Evolutionary conservation across 441 rosid genomes (phyloP), one percentile per base, ranked within the genome.

Genomic region (Eutrema salsugineum): DNA sequence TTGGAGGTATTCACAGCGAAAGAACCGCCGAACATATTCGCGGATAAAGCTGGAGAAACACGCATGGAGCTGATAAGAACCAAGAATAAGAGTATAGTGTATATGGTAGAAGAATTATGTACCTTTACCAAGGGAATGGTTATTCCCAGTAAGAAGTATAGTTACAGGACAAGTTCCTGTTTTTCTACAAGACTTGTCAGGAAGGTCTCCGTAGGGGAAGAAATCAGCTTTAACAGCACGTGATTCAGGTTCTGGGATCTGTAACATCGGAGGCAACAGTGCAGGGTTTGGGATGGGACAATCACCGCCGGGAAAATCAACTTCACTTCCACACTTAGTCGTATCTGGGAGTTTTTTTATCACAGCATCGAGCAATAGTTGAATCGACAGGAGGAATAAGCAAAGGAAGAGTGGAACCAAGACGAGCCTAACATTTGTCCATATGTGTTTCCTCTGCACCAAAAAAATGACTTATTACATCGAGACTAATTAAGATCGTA

Each of bases 401-500:
- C 98, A 94, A 62, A 94, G 89, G 60, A 86, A 14, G 12, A 94
- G 56, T 46, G 99, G 99, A 77, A 85, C 84, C 22, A 77, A 56
- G 62, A 92, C 83, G 49, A 94, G 91, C 58, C 94, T 82, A 70
- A 90, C 77, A 66, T 92, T 94, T 11, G 98, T 82, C 84, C 78
- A 75, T 44, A 70, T 76, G 81, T 85, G 87, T 73, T 90, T 88
- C 87, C 87, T 94, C 99, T 94, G 97, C 76, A 66, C 14, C 68
- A 33, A 47, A 68, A 47, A 68, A 62, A 42, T 38, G 8, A 73
- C 8, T 46, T 33, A 51, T 10, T 10, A 39, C 47, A 55, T 64
- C 30, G 16, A 53, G 17, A 64, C 33, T 55, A n/a, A n/a, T n/a
- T n/a, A n/a, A 20, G 19, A 51, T 50, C 30, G 8, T 58, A 38